Percentiles rank a stretch among this genome's conserved stretches.
Evolutionary conservation across 805 yeast genomes (phyloP).

Genomic region (Isabelozyma gotoi): DNA sequence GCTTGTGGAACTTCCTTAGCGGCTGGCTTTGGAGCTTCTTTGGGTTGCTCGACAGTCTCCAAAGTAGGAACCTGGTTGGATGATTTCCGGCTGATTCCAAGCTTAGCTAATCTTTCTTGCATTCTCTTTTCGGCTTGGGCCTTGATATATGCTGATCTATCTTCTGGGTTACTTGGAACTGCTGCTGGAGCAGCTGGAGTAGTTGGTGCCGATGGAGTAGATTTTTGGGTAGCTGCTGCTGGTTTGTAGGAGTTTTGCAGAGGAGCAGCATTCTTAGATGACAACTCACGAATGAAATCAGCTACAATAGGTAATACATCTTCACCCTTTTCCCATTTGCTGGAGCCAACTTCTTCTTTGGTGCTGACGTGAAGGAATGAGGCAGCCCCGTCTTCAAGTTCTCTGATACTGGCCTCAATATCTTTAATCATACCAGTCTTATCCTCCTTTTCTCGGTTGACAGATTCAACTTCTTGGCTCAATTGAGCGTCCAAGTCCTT

Average conservation of each 20-base stretch:
- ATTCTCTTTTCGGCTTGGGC: slow-evolving; percentile 74
- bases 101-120: slow-evolving; percentile 80
- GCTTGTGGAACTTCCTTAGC: slow-evolving; percentile 1
- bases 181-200: slow-evolving; percentile 8
- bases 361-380: slow-evolving; percentile 39
- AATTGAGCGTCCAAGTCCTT: slow-evolving; percentile 56
- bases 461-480: slow-evolving; percentile 49
- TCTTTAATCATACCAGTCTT: slow-evolving; percentile 66
- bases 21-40: slow-evolving; percentile 1
- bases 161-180: slow-evolving; percentile 44
- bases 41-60: neutral
- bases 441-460: slow-evolving; percentile 52
- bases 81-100: slow-evolving; percentile 56
- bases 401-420: slow-evolving; percentile 68
- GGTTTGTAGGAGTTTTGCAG: too few relatives aligned
- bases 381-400: slow-evolving; percentile 53
- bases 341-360: slow-evolving; percentile 50
- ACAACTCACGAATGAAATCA: slow-evolving; percentile 58
- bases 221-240: neutral
- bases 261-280: too few relatives aligned
- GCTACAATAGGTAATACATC: slow-evolving; percentile 69
- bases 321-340: slow-evolving; percentile 79
- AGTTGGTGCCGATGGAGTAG: slow-evolving; percentile 4
- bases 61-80: neutral
- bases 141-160: slow-evolving; percentile 75